Conservation (phyloP, 2,329 filamentous ascomycete genomes). For the Venturiaceae sp. region DNA sequence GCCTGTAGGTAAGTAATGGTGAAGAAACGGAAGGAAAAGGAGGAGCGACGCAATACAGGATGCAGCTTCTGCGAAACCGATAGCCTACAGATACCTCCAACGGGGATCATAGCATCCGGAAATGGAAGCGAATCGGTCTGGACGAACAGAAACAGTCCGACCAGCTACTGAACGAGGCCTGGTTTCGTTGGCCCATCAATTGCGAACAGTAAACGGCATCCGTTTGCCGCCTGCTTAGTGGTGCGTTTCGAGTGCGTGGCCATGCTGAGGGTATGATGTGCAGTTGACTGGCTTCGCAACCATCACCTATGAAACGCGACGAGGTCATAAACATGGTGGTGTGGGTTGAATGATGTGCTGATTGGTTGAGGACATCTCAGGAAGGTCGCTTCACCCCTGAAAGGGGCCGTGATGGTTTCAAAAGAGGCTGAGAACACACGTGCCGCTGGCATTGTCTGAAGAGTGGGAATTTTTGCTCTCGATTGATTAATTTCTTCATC, state of each 20-base stretch:
- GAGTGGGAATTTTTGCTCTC: not conserved
- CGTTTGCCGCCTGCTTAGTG: not conserved
- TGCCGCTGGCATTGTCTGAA: not conserved
- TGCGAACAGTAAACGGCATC: not conserved
- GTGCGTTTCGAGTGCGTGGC: not conserved
- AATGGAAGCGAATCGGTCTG: not conserved
- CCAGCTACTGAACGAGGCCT: not conserved
- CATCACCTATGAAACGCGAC: not conserved
- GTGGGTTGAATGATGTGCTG: not conserved
- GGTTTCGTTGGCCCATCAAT: not conserved
- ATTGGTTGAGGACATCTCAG: not conserved
- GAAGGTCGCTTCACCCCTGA: not conserved
- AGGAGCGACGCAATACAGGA: not conserved
- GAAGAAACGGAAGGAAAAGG: not conserved
- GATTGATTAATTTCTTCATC: not conserved
- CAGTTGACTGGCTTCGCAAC: not conserved
- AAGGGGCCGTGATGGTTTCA: not conserved
- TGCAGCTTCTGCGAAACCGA: not conserved
- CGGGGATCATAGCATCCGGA: not conserved
- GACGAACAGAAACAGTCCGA: not conserved
- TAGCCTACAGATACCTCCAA: not conserved
- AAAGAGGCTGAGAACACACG: not conserved
- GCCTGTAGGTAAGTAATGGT: not conserved
- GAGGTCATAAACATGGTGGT: not conserved
- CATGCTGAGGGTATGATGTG: not conserved